Conservation (phyloP, 2,329 filamentous ascomycete species). For the Akanthomyces dipterigenus region DNA sequence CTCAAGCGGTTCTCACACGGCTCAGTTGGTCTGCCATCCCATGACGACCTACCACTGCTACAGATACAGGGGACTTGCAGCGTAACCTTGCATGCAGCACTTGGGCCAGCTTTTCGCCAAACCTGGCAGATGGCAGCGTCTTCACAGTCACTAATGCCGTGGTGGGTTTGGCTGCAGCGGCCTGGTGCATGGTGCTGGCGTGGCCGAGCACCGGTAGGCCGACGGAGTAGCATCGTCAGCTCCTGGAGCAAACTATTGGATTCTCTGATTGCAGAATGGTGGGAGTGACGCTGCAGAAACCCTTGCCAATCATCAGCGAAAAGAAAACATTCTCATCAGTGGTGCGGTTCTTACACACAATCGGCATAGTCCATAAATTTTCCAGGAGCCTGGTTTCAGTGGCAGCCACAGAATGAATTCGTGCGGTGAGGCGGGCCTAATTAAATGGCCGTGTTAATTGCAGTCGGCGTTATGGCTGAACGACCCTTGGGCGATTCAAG, state of each 20-base stretch:
- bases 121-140: neutral
- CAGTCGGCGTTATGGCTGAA: neutral
- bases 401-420: neutral
- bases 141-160: neutral
- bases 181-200: neutral
- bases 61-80: too few species aligned
- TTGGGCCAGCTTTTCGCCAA: neutral
- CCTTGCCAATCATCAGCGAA: neutral
- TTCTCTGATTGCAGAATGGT: neutral
- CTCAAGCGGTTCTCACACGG: too few species aligned
- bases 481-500: neutral
- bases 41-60: too few species aligned
- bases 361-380: neutral
- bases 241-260: neutral
- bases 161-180: neutral
- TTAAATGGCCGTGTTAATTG: neutral
- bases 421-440: slow-evolving; percentile 1
- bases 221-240: neutral
- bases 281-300: neutral
- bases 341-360: neutral
- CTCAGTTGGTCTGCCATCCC: too few species aligned
- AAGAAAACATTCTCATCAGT: neutral
- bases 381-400: neutral
- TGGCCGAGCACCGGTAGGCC: too few species aligned
- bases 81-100: neutral